Conservation (phyloP, 2,329 filamentous ascomycete species). For the Ascosphaera pollenicola region DNA sequence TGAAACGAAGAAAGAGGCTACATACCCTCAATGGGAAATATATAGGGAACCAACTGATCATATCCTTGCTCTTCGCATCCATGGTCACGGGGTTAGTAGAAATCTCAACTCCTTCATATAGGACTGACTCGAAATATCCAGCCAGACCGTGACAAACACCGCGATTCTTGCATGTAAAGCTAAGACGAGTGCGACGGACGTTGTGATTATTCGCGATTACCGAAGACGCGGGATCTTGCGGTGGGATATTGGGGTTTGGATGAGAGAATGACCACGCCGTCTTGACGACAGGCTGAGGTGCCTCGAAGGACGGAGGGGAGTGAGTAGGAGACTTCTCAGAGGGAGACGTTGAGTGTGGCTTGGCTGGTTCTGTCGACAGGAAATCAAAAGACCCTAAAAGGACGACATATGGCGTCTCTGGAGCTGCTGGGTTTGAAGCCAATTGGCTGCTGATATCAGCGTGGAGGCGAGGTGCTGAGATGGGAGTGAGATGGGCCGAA, state of each 20-base stretch:
- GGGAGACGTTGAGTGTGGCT: slow-evolving; percentile 11
- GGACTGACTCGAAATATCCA: slow-evolving; percentile 91
- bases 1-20: slow-evolving; percentile 3
- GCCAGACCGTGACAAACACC: slow-evolving; percentile 79
- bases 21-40: slow-evolving; percentile 87
- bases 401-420: slow-evolving; percentile 86
- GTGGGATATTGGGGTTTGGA: slow-evolving; percentile 17
- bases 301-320: slow-evolving; percentile 12
- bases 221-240: slow-evolving; percentile 11
- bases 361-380: slow-evolving; percentile 41
- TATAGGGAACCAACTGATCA: slow-evolving; percentile 99
- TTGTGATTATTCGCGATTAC: slow-evolving; percentile 76
- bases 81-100: slow-evolving; percentile 87
- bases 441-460: slow-evolving; percentile 51
- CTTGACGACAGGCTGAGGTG: slow-evolving; percentile 17
- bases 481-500: slow-evolving; percentile 81
- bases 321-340: slow-evolving; percentile 6
- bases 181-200: slow-evolving; percentile 51
- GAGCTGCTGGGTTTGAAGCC: slow-evolving; percentile 43
- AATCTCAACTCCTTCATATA: slow-evolving; percentile 69
- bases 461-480: slow-evolving; percentile 67
- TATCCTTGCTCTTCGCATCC: slow-evolving; percentile 78
- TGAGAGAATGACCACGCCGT: slow-evolving; percentile 24
- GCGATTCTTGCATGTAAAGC: slow-evolving; percentile 54
- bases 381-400: slow-evolving; percentile 80